Evolutionary conservation across 2,329 filamentous ascomycete genomes (phyloP).

Genomic region (Diplodia corticola): DNA sequence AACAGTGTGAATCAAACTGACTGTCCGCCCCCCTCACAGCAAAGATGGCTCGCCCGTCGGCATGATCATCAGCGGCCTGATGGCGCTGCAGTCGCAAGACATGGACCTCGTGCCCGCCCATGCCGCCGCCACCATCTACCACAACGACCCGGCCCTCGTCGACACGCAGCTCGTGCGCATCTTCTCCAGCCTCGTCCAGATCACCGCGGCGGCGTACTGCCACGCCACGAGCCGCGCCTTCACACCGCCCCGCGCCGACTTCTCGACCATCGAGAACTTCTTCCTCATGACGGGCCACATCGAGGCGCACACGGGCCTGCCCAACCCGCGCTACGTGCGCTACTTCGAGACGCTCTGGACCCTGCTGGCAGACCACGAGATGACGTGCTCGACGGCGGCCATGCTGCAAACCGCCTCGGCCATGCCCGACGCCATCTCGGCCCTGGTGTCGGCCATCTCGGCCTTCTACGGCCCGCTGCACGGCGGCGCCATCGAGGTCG

Average conservation of each 20-base stretch:
- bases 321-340: constrained; percentile 53
- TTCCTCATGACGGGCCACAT: constrained; percentile 57
- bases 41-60: constrained; percentile 41
- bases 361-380: constrained; percentile 60
- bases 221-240: constrained; percentile 56
- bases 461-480: constrained; percentile 59
- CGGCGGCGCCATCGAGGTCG: constrained; percentile 60
- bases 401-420: constrained; percentile 59
- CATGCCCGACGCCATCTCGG: constrained; percentile 56
- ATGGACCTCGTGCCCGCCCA: constrained; percentile 14
- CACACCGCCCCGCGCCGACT: constrained; percentile 47
- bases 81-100: constrained; percentile 39
- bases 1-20: too few species aligned
- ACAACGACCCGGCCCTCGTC: constrained; percentile 46
- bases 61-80: constrained; percentile 43
- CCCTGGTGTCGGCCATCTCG: constrained; percentile 54
- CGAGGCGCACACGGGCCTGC: constrained; percentile 49
- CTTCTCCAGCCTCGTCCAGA: not conserved
- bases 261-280: constrained; percentile 55
- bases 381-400: constrained; percentile 59
- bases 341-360: constrained; percentile 57
- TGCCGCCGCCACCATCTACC: constrained; percentile 47
- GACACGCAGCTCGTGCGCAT: constrained; percentile 55
- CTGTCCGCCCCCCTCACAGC: not conserved
- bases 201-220: constrained; percentile 53